Conservation (phyloP, 805 yeast species). For the Candida peoriensis region DNA sequence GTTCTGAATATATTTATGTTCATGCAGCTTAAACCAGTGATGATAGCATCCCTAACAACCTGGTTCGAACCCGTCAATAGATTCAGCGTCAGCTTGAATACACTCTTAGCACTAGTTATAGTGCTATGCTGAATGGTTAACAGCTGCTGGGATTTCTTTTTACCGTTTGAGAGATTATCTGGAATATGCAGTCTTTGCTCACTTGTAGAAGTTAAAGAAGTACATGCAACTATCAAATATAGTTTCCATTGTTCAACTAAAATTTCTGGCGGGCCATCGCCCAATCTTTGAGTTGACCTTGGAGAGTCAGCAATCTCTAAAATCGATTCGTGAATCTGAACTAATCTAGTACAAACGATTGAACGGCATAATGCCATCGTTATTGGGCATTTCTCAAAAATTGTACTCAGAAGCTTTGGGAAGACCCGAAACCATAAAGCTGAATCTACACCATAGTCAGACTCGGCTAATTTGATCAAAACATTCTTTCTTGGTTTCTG, state of each 20-base stretch:
- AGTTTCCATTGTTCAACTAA: conserved; percentile 85
- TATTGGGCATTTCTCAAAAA: conserved; percentile 81
- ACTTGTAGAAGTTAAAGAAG: conserved; percentile 82
- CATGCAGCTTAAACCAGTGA: conserved; percentile 83
- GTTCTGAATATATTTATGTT: conserved; percentile 86
- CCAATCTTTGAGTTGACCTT: conserved; percentile 24
- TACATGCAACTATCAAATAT: conserved; percentile 85
- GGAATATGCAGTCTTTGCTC: conserved; percentile 78
- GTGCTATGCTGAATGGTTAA: conserved; percentile 84
- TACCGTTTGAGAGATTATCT: conserved; percentile 47
- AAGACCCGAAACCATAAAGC: conserved; percentile 93
- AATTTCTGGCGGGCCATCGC: conserved; percentile 56
- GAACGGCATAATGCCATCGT: conserved; percentile 92
- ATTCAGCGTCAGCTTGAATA: conserved; percentile 84
- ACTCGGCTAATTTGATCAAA: conserved; percentile 75
- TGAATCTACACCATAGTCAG: conserved; percentile 91
- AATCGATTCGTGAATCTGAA: conserved; percentile 74
- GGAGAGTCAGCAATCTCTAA: conserved; percentile 44
- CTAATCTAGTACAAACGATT: conserved; percentile 81
- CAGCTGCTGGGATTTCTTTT: conserved; percentile 75
- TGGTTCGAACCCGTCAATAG: conserved; percentile 65
- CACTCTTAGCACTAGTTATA: conserved; percentile 86
- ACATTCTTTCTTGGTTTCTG: conserved; percentile 56
- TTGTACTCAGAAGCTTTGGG: conserved; percentile 65
- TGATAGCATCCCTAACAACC: conserved; percentile 76